A percentile compares a stretch with the other conserved stretches of the same genome.
phyloP scores from a whole-genome alignment of 768 basidiomycete species.

The Leccinum subtestaceum region DNA sequence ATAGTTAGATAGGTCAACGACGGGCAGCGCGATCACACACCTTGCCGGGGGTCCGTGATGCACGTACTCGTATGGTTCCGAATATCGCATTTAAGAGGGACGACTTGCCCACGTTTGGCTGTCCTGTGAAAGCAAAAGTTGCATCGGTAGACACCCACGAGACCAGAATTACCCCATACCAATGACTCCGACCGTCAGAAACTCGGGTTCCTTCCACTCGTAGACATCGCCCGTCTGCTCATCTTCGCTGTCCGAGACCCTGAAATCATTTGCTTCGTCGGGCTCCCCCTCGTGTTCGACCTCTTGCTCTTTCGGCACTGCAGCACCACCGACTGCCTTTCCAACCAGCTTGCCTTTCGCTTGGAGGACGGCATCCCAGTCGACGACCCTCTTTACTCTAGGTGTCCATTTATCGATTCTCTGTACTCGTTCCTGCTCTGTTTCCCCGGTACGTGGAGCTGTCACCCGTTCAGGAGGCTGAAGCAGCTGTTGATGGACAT shows the following conservation, averaged over 20 bases:
- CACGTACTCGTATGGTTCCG: conserved; percentile 73
- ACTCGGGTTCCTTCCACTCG: conserved; percentile 45
- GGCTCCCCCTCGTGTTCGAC: conserved; percentile 6
- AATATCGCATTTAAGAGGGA: conserved; percentile 93
- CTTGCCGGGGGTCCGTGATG: conserved; percentile 86
- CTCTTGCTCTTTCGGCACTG: conserved; percentile 30
- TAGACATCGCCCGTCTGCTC: conserved; percentile 11
- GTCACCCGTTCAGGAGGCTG: conserved; percentile 60
- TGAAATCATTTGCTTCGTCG: conserved; percentile 22
- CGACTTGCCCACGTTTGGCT: conserved; percentile 96
- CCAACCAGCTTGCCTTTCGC: conserved; percentile 46
- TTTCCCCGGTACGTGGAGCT: conserved; percentile 35
- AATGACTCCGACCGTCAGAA: conserved; percentile 79
- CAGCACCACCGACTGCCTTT: conserved; percentile 41
- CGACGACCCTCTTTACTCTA: conserved; percentile 57
- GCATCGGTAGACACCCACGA: not conserved
- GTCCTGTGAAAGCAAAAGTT: conserved; percentile 45
- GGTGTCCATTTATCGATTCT: conserved; percentile 63
- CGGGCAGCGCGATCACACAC: conserved; percentile 32
- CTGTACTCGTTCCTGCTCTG: conserved; percentile 43
- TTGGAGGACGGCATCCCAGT: conserved; percentile 67
- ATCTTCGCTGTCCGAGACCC: conserved; percentile 14
- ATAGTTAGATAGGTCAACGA: not conserved
- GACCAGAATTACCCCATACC: conserved; percentile 37
- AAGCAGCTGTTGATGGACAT: conserved; percentile 64